Base-by-base conservation (phyloP, 306 rosid genomes). In the Fagus crenata region DNA sequence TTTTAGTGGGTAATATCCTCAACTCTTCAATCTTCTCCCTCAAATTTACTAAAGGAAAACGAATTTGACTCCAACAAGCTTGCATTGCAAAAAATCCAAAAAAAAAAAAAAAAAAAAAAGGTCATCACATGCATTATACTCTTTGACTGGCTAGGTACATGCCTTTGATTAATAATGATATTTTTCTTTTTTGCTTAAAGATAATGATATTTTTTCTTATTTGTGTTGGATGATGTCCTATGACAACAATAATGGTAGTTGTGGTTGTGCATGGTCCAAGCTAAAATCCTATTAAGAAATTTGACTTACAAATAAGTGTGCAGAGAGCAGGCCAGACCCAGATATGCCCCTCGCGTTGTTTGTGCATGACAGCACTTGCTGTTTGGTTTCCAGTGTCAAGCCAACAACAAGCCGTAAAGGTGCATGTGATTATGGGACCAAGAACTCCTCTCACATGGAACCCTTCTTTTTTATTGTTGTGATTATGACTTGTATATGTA, bases 371-470 rank as follows among this genome's bases (percentile, higher is more conserved):
- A 73, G 73, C 75, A 12, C 32, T 7, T 42, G 58, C 22, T 5
- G n/a, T 32, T 14, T 71, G 77, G 77, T 43, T 15, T 17, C 31
- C 41, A 40, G 33, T 18, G 58, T 18, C 68, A 35, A 61, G 40
- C 14, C 12, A 43, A 43, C 75, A 40, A 77, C 59, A 54, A 40
- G 56, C 43, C 49, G 39, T 4, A 41, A 69, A 68, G 35, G 55
- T 37, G 73, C 69, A 69, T 32, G 63, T 77, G 72, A 77, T 69
- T 7, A 41, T 36, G 56, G 78, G 68, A 61, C 42, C 68, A 61
- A 12, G 18, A 1, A 0, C 60, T 6, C 60, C 71, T 2, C 73
- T 59, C 88, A 75, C 84, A 80, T 64, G 69, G 60, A 63, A 64
- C 4, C 37, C 72, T 79, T 15, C 2, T 32, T 40, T 40, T 6